These are phyloP conservation scores for Talaromyces borbonicus DNA, from an alignment of 495 filamentous ascomycete genomes.

Conservation along the genomic window DNA sequence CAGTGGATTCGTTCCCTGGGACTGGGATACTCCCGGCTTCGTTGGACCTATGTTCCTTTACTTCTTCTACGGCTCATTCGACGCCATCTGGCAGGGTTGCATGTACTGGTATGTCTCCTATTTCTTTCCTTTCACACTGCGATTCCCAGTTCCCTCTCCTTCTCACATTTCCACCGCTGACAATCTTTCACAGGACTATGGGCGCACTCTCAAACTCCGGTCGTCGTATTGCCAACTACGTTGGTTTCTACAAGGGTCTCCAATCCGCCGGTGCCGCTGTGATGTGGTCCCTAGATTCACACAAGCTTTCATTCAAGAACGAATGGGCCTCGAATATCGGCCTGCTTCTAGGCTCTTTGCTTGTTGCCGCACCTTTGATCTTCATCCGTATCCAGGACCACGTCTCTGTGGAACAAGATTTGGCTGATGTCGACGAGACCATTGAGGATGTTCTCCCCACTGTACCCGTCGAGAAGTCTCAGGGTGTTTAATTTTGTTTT, in stretches of 20 bases:
- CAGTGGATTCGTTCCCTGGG: slow-evolving; percentile 22
- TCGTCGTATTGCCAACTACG: slow-evolving; percentile 79
- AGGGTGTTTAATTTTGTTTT: neutral
- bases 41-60: slow-evolving; percentile 44
- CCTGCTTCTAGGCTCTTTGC: slow-evolving; percentile 53
- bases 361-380: slow-evolving; percentile 64
- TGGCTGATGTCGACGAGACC: slow-evolving; percentile 70
- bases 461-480: slow-evolving; percentile 7
- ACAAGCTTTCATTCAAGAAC: slow-evolving; percentile 48
- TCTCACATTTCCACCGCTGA: too few species aligned
- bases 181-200: slow-evolving; percentile 54
- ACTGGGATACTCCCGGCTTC: slow-evolving; percentile 31
- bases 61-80: slow-evolving; percentile 46
- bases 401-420: slow-evolving; percentile 60
- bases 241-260: slow-evolving; percentile 88
- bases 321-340: slow-evolving; percentile 49
- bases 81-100: slow-evolving; percentile 52
- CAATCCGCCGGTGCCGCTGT: slow-evolving; percentile 79
- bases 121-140: slow-evolving; percentile 11
- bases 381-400: slow-evolving; percentile 62
- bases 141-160: too few species aligned
- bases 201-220: slow-evolving; percentile 82
- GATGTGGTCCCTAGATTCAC: slow-evolving; percentile 64
- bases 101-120: slow-evolving; percentile 63
- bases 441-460: slow-evolving; percentile 46